Evolutionary conservation across 495 filamentous ascomycete genomes (phyloP).

Genomic region (Articulospora tetracladia): DNA sequence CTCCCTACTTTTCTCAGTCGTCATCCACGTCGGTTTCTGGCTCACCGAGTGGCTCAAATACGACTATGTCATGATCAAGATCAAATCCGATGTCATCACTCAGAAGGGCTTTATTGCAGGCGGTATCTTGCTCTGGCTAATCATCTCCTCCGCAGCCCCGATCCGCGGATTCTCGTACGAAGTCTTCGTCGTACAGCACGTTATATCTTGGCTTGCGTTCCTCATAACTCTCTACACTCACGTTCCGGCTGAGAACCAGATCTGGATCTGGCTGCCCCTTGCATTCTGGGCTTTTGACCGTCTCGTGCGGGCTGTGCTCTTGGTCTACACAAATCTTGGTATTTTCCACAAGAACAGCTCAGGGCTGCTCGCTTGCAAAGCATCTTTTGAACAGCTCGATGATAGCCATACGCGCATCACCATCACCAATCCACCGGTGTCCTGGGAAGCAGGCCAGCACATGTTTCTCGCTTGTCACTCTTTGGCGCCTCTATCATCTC

Average conservation of each 20-base stretch:
- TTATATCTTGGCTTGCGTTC: conserved; percentile 64
- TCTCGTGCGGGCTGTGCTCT: conserved; percentile 40
- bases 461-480: conserved; percentile 70
- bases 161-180: conserved; percentile 70
- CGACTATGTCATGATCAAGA: conserved; percentile 57
- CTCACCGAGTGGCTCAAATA: conserved; percentile 62
- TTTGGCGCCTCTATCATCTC: conserved; percentile 65
- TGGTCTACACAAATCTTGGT: conserved; percentile 64
- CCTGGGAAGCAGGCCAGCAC: conserved; percentile 76
- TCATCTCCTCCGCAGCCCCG: conserved; percentile 64
- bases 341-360: conserved; percentile 28
- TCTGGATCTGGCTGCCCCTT: conserved; percentile 71
- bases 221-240: conserved; percentile 63
- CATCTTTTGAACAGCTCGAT: conserved; percentile 27
- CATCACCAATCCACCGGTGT: conserved; percentile 62
- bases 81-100: conserved; percentile 58
- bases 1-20: conserved; percentile 66
- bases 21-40: conserved; percentile 74
- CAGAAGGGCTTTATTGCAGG: conserved; percentile 70
- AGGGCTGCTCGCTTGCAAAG: conserved; percentile 24
- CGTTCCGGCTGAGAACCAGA: conserved; percentile 50
- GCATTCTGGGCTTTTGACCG: conserved; percentile 71
- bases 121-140: conserved; percentile 68
- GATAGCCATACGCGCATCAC: conserved; percentile 65
- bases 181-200: conserved; percentile 77